A percentile compares a stretch with the other conserved stretches of the same genome.
These are phyloP conservation scores for Omphalotus olearius DNA, from an alignment of 1,284 basidiomycete species.

Conservation along the genomic window DNA sequence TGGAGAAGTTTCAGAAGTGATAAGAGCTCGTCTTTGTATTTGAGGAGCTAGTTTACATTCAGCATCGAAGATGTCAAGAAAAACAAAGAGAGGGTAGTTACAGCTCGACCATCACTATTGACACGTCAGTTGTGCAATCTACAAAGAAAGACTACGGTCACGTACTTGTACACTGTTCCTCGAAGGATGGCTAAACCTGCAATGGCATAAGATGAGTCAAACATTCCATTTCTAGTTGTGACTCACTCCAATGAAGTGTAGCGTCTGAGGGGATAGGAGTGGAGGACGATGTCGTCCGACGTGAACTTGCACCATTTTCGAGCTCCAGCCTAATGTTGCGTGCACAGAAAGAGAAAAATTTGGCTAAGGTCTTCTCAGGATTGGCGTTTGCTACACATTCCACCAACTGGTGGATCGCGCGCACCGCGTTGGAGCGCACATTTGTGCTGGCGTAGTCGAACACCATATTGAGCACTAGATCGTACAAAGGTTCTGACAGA, in stretches of 20 bases:
- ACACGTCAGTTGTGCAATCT: slow-evolving; percentile 4
- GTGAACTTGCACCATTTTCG: slow-evolving; percentile 82
- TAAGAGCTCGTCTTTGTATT: slow-evolving; percentile 62
- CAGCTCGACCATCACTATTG: slow-evolving; percentile 57
- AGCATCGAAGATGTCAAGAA: not conserved
- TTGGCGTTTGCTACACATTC: slow-evolving; percentile 84
- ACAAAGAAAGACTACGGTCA: slow-evolving; percentile 14
- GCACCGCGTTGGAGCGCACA: slow-evolving; percentile 80
- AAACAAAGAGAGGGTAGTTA: slow-evolving; percentile 27
- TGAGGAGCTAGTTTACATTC: slow-evolving; percentile 42
- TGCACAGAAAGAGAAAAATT: slow-evolving; percentile 74
- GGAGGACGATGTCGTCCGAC: slow-evolving; percentile 76
- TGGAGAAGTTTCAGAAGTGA: slow-evolving; percentile 66
- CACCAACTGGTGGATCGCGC: slow-evolving; percentile 83
- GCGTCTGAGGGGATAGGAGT: slow-evolving; percentile 78
- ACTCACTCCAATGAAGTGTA: slow-evolving; percentile 83
- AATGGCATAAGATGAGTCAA: slow-evolving; percentile 6
- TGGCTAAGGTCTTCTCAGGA: slow-evolving; percentile 71
- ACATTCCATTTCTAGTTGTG: not conserved
- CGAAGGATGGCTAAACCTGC: slow-evolving; percentile 66
- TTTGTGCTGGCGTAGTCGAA: slow-evolving; percentile 75
- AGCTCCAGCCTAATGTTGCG: slow-evolving; percentile 75
- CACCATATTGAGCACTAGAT: slow-evolving; percentile 80
- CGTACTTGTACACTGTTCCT: slow-evolving; percentile 68
- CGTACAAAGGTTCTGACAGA: slow-evolving; percentile 79